A percentile compares a stretch with the other conserved stretches of the same genome.
These are phyloP conservation scores for Cytospora schulzeri DNA, from an alignment of 2,329 filamentous ascomycete species.

Conservation along the genomic window DNA sequence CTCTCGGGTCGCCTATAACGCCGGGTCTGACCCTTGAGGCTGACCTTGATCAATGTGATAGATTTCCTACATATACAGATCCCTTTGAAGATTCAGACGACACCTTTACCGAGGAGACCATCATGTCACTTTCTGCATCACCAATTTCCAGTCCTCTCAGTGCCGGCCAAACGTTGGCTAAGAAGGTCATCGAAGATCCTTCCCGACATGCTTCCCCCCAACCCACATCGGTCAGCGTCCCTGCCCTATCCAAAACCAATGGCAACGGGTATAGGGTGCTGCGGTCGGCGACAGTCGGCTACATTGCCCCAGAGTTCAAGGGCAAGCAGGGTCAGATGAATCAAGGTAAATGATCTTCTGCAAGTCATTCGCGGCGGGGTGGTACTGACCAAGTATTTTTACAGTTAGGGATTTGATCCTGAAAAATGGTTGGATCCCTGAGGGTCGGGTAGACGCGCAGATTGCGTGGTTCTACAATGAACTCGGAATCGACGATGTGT, in stretches of 20 bases:
- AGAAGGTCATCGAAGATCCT: slow-evolving; percentile 37
- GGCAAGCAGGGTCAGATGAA: slow-evolving; percentile 92
- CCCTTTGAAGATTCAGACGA: slow-evolving; percentile 36
- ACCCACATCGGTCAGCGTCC: slow-evolving; percentile 80
- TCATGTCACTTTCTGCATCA: slow-evolving; percentile 34
- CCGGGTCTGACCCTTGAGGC: slow-evolving; percentile 36
- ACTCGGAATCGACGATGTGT: slow-evolving; percentile 97
- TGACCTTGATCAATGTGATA: slow-evolving; percentile 35
- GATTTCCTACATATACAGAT: slow-evolving; percentile 41
- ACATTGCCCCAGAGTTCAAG: slow-evolving; percentile 91
- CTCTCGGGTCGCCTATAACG: slow-evolving; percentile 16
- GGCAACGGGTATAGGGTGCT: slow-evolving; percentile 72
- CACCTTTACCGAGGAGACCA: slow-evolving; percentile 30
- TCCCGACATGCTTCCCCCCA: slow-evolving; percentile 79
- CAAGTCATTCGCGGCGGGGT: background rate
- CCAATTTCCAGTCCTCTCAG: slow-evolving; percentile 24
- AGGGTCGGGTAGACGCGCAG: slow-evolving; percentile 79
- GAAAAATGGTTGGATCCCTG: slow-evolving; percentile 83
- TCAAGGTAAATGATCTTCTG: slow-evolving; percentile 55
- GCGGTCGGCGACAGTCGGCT: slow-evolving; percentile 88
- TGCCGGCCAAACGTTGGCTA: slow-evolving; percentile 34
- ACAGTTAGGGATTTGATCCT: slow-evolving; percentile 79
- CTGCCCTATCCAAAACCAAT: slow-evolving; percentile 53
- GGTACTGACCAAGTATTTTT: slow-evolving; percentile 19
- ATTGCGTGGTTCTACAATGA: slow-evolving; percentile 97